Base-by-base conservation (phyloP, 73 alveolate genomes). In the Uronychia setigera region DNA sequence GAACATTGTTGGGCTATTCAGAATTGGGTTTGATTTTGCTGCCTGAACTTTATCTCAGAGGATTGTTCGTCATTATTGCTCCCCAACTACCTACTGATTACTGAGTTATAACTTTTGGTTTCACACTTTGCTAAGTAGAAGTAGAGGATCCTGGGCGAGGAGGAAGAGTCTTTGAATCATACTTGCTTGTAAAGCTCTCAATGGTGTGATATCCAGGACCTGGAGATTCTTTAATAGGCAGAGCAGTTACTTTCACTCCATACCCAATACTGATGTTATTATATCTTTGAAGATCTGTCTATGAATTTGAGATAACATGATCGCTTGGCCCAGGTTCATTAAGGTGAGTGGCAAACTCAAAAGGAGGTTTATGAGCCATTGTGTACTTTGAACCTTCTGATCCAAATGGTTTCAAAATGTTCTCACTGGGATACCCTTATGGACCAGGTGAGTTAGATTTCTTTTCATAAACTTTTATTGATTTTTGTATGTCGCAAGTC, bases 191-290 rank as follows among this genome's bases (percentile, higher is more conserved):
- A 27, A 76, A 76, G 81, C 58, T 26, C 5, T 28, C 58, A 58
- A 76, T 76, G 29, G 28, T 31, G 27, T 76, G 81, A 31, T 76
- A 28, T 30, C 81, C 81, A 31, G 81, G 81, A 27, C 81, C 81
- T 28, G 81, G 81, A 31, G 59, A 9, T 29, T 76, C 29, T 76
- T 30, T 76, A 29, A 31, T 25, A 9, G 28, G 58, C 32, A 26
- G 35, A 28, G 28, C 58, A 76, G 81, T 76, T 28, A 76, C 81
- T 30, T 76, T 76, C 59, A 29, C n/a, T 9, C 81, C 81, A 11
- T 29, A 31, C n/a, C 81, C 81, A 5, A 76, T 9, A 5, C 59
- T 11, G 5, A 76, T 31, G 46, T 31, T 31, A 5, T 5, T 13
- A 27, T 76, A 76, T 76, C 81, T 25, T 1, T 26, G n/a, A 28